A percentile compares a stretch with the other conserved stretches of the same genome.
phyloP scores from a whole-genome alignment of 495 filamentous ascomycete genomes.

The Cryomyces antarcticus region DNA sequence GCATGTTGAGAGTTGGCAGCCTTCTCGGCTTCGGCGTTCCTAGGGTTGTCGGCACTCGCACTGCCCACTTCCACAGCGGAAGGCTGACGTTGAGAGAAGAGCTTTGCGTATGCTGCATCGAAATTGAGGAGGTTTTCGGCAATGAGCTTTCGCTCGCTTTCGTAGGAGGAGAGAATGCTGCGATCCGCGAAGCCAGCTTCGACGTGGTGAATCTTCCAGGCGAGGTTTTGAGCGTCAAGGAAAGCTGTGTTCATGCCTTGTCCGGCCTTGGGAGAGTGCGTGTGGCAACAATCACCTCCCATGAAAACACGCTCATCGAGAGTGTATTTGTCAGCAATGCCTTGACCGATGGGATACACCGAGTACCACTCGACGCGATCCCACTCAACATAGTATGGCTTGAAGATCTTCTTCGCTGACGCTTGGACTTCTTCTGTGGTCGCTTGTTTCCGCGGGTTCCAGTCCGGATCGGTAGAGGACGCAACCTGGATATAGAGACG shows the following conservation, averaged over 20 bases:
- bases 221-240: slow-evolving; percentile 41
- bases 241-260: slow-evolving; percentile 55
- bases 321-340: slow-evolving; percentile 44
- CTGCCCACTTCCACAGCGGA: slow-evolving; percentile 34
- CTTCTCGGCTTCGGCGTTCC: no score
- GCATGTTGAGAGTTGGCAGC: slow-evolving; percentile 7
- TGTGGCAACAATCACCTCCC: slow-evolving; percentile 41
- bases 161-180: slow-evolving; percentile 46
- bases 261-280: slow-evolving; percentile 49
- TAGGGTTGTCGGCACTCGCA: slow-evolving; percentile 18
- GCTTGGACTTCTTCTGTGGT: slow-evolving; percentile 39
- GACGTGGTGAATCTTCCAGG: slow-evolving; percentile 51
- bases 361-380: slow-evolving; percentile 37
- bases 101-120: slow-evolving; percentile 27
- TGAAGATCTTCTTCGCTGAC: slow-evolving; percentile 38
- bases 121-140: slow-evolving; percentile 58
- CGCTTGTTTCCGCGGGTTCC: slow-evolving; percentile 26
- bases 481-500: slow-evolving; percentile 25
- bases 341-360: slow-evolving; percentile 49
- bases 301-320: slow-evolving; percentile 42
- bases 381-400: slow-evolving; percentile 37
- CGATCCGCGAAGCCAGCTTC: slow-evolving; percentile 29
- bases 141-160: slow-evolving; percentile 43
- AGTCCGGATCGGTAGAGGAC: slow-evolving; percentile 39
- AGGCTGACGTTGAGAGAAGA: slow-evolving; percentile 31